These are phyloP conservation scores for Trypanosoma grayi DNA, from an alignment of 208 protist genomes.

Conservation along the genomic window DNA sequence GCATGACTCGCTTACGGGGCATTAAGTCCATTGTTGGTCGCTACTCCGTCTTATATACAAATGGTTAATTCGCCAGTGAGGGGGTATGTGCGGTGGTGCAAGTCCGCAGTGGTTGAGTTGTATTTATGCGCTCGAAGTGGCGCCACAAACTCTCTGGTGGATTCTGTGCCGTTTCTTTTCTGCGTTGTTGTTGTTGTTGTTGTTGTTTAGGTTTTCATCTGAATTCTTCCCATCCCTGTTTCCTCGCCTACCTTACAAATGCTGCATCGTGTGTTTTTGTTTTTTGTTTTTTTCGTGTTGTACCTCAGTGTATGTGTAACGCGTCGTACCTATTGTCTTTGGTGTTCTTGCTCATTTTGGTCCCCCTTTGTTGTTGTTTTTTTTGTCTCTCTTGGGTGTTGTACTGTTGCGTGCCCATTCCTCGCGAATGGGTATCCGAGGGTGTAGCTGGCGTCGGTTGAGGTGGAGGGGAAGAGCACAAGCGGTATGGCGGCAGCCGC, in stretches of 20 bases:
- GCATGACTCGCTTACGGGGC: no score
- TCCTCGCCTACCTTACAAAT: constrained; percentile 12
- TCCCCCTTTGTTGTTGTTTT: constrained; percentile 19
- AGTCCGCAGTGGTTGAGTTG: no score
- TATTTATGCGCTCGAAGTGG: no score
- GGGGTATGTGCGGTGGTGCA: no score
- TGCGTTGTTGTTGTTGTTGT: constrained; percentile 17
- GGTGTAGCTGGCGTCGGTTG: background rate
- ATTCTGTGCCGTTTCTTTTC: background rate
- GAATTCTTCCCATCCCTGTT: background rate
- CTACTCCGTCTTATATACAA: no score
- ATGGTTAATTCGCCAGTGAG: no score
- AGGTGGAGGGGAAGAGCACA: background rate
- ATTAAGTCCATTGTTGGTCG: no score
- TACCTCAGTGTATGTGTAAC: constrained; percentile 9
- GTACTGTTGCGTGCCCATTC: no score
- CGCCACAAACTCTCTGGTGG: no score
- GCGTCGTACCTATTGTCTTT: background rate
- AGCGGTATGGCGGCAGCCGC: background rate
- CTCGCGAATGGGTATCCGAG: no score
- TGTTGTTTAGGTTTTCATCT: constrained; percentile 18
- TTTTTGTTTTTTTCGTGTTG: no score
- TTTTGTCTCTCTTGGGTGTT: constrained; percentile 1
- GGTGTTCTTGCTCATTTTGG: background rate
- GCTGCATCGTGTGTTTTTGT: no score